Conservation (phyloP, 2,329 filamentous ascomycete species). For the Tolypocladium paradoxum region DNA sequence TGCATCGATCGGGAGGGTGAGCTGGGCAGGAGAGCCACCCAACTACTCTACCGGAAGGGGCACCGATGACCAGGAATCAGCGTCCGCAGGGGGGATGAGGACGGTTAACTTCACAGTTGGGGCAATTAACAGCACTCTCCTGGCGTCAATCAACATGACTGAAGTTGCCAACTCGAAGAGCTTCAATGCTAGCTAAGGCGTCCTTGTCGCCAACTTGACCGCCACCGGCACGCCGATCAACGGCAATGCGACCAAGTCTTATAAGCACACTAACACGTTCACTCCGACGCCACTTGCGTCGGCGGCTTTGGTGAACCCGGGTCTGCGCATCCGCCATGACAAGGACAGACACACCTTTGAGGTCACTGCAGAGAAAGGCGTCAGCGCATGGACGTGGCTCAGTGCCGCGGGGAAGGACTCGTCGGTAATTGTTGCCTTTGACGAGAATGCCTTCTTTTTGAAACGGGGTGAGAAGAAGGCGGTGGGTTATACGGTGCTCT, state of each 20-base stretch:
- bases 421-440: slow-evolving; percentile 1
- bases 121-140: slow-evolving; percentile 3
- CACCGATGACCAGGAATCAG: background rate
- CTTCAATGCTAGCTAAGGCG: background rate
- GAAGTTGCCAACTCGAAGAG: background rate
- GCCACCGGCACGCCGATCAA: slow-evolving; percentile 2
- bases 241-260: background rate
- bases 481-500: background rate
- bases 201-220: slow-evolving; percentile 3
- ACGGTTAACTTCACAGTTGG: slow-evolving; percentile 2
- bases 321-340: background rate
- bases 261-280: slow-evolving; percentile 1
- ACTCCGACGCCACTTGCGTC: slow-evolving; percentile 1
- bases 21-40: slow-evolving; percentile 1
- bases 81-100: background rate
- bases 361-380: background rate
- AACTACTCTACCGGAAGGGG: no score
- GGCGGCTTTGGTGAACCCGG: background rate
- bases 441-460: slow-evolving; percentile 3
- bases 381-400: slow-evolving; percentile 4
- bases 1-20: slow-evolving; percentile 1
- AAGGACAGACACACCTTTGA: background rate
- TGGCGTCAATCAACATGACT: slow-evolving; percentile 3
- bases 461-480: background rate
- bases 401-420: slow-evolving; percentile 1